Conservation (phyloP, 306 rosid species). For the Vigna hirtella region DNA sequence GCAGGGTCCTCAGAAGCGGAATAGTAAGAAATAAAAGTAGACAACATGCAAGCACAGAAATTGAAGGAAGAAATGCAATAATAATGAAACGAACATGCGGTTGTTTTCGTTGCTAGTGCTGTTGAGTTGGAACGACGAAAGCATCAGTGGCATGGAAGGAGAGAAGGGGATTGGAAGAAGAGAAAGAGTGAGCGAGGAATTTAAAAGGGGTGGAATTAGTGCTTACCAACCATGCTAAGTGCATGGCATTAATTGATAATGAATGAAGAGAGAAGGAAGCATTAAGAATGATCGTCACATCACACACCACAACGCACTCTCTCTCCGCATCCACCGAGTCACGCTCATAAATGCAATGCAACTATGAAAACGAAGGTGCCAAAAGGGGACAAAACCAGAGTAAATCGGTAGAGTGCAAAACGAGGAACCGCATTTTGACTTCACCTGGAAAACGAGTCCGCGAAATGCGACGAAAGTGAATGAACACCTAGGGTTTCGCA, state of each 20-base stretch:
- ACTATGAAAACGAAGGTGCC: not conserved
- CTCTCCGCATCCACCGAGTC: slow-evolving; percentile 2
- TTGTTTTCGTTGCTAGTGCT: not conserved
- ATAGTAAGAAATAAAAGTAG: not conserved
- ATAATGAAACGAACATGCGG: not conserved
- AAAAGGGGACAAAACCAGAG: not conserved
- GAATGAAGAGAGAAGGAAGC: slow-evolving; percentile 33
- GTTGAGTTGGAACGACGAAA: not conserved
- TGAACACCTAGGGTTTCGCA: slow-evolving; percentile 55
- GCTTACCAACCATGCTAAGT: slow-evolving; percentile 26
- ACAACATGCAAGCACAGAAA: slow-evolving; percentile 5
- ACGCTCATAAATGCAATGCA: not conserved
- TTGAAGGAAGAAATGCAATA: not conserved
- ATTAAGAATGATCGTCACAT: slow-evolving; percentile 44
- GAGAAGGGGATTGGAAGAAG: not conserved
- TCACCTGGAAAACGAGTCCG: slow-evolving; percentile 24
- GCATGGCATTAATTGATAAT: slow-evolving; percentile 17
- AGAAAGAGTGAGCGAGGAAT: not conserved
- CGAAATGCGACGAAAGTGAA: slow-evolving; percentile 12
- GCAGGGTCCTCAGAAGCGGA: not conserved
- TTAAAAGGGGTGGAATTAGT: slow-evolving; percentile 17
- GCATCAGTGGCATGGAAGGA: not conserved
- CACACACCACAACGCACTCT: not conserved
- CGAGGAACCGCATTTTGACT: not conserved
- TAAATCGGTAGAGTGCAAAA: not conserved